A percentile compares a stretch with the other conserved stretches of the same genome.
phyloP scores from a whole-genome alignment of 257 asterid species.

The Thymus mandschuricus region DNA sequence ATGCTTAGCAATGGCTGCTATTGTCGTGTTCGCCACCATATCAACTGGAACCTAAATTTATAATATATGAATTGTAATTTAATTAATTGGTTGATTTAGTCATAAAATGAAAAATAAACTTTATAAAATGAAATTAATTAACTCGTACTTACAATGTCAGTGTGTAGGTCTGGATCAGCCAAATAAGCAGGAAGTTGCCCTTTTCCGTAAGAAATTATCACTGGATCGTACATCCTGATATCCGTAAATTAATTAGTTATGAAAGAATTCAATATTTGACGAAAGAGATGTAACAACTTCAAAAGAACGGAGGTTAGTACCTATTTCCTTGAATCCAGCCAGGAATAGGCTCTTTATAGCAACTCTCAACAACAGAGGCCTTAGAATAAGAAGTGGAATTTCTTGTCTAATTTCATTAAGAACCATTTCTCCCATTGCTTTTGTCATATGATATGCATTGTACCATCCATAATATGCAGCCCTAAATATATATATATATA shows the following conservation, averaged over 20 bases:
- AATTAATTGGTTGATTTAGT: not conserved
- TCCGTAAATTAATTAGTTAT: not conserved
- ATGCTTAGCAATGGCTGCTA: slow-evolving; percentile 49
- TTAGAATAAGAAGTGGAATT: slow-evolving; percentile 45
- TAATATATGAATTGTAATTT: not conserved
- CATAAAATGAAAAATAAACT: not conserved
- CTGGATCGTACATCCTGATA: slow-evolving; percentile 47
- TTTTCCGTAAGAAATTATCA: slow-evolving; percentile 48
- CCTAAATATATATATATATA: too few relatives aligned
- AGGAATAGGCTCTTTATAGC: slow-evolving; percentile 44
- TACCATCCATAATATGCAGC: slow-evolving; percentile 42
- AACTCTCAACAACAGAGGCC: slow-evolving; percentile 52
- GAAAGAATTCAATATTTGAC: not conserved
- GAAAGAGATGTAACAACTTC: not conserved
- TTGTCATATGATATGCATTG: slow-evolving; percentile 49
- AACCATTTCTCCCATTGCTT: slow-evolving; percentile 60
- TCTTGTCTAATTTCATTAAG: slow-evolving; percentile 49
- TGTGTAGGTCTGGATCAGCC: slow-evolving; percentile 38
- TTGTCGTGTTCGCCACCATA: slow-evolving; percentile 43
- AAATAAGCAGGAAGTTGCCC: slow-evolving; percentile 53
- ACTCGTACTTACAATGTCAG: slow-evolving; percentile 42
- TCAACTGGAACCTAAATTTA: slow-evolving; percentile 43
- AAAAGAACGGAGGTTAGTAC: slow-evolving; percentile 16
- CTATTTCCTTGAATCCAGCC: slow-evolving; percentile 71
- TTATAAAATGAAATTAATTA: too few relatives aligned